Base-by-base conservation (phyloP, 1,284 basidiomycete genomes). In the Earliella scabrosa region DNA sequence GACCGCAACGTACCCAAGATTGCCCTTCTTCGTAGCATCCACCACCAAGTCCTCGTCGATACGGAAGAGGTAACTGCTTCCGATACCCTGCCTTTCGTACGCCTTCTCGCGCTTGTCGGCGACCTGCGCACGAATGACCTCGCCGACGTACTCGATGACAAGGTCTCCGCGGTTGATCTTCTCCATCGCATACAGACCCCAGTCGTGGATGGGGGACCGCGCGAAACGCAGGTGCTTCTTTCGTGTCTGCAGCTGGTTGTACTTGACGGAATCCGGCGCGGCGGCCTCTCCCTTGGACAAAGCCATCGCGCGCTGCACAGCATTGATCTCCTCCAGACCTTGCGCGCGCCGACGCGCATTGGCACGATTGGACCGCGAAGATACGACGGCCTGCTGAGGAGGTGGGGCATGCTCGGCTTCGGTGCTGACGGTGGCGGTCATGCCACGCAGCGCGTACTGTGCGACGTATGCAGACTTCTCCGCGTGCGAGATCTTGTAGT, bases 81-180 rank as follows among this genome's bases (percentile, higher is more conserved):
- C 95, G 63, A 98, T 98, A 1, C 96, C 96, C 70, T 95, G 93
- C 54, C 93, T 82, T 75, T 98, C 94, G 72, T 99, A 99, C 66
- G 87, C 85, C 79, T 97, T 97, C 78, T 99, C 97, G 51, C 97
- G 83, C 71, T 96, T 93, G 70, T 99, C 97, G 24, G 97, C 97
- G 4, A 99, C 95, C 66, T 94, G 92, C 53, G 96, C 94, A 23
- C 97, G 84, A 61, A 97, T 92, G 59, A 98, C 83, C 79, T 99
- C 97, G 31, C 97, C 97, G 9, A 99, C 97, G 68, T 99, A 99
- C 77, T 99, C 97, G 75, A 99, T 98, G 40, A 99, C 97, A 95
- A 99, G 98, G 75, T 99, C 97, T 5, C 95, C 95, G 20, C 86
- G 80, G 14, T 92, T 87, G 66, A 99, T 98, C 68, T 87, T 86